Conservation (phyloP, 768 basidiomycete species). For the Hypholoma sublateritium region DNA sequence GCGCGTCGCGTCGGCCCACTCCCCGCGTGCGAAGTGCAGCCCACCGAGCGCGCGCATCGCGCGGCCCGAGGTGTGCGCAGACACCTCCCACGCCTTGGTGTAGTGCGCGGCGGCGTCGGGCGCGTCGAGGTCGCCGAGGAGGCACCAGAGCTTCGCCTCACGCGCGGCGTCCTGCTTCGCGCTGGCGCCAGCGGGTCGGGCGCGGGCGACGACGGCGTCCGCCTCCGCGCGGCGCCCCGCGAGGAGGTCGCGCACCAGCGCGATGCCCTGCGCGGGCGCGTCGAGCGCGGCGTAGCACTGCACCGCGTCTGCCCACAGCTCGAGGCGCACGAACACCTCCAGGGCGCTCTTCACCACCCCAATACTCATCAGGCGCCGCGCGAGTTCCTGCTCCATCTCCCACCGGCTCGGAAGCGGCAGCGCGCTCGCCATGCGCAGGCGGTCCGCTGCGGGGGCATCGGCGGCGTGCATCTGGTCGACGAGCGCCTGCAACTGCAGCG, state of each 20-base stretch:
- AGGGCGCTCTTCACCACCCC: constrained; percentile 90
- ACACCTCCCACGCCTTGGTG: constrained; percentile 80
- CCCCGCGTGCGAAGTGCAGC: constrained; percentile 67
- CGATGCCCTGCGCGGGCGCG: constrained; percentile 71
- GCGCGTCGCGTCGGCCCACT: constrained; percentile 67
- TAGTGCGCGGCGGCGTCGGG: constrained; percentile 73
- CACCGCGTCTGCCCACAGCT: constrained; percentile 99
- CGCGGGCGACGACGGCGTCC: constrained; percentile 64
- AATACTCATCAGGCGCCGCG: constrained; percentile 74
- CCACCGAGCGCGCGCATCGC: constrained; percentile 93
- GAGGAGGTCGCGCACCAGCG: constrained; percentile 82
- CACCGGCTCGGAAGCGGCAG: constrained; percentile 87
- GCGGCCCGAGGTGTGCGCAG: constrained; percentile 76
- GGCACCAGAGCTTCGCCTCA: constrained; percentile 92
- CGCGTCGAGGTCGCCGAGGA: constrained; percentile 89
- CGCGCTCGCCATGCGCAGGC: constrained; percentile 78
- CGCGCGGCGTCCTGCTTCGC: constrained; percentile 59
- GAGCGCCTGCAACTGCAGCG: constrained; percentile 90
- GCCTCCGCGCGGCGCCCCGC: constrained; percentile 84
- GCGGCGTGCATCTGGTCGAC: constrained; percentile 95
- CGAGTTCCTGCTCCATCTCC: constrained; percentile 93
- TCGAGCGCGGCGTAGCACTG: constrained; percentile 85
- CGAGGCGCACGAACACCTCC: constrained; percentile 90
- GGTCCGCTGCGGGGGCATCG: constrained; percentile 71
- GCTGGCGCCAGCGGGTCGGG: constrained; percentile 49